A percentile compares a stretch with the other conserved stretches of the same genome.
phyloP scores from a whole-genome alignment of 2,329 filamentous ascomycete species.

The Berkeleyomyces rouxiae region DNA sequence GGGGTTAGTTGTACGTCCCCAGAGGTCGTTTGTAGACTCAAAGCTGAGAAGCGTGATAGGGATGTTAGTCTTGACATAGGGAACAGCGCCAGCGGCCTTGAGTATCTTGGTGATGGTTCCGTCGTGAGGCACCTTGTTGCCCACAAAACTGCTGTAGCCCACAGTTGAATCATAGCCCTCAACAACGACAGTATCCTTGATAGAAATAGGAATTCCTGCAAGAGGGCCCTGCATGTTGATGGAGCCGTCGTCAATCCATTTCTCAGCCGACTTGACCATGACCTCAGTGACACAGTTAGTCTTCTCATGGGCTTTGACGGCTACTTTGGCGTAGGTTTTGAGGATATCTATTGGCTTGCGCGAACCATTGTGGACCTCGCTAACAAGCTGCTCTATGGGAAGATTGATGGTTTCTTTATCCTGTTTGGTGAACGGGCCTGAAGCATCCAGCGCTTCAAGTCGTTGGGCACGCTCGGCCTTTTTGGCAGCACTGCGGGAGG shows the following conservation, averaged over 20 bases:
- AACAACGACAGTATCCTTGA: slow-evolving; percentile 70
- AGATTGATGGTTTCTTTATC: slow-evolving; percentile 54
- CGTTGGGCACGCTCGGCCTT: slow-evolving; percentile 56
- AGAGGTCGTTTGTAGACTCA: slow-evolving; percentile 61
- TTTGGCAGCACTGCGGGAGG: slow-evolving; percentile 36
- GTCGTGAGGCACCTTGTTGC: slow-evolving; percentile 49
- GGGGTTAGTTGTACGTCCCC: slow-evolving; percentile 69
- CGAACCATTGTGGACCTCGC: slow-evolving; percentile 54
- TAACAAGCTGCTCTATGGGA: slow-evolving; percentile 62
- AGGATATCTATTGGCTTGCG: slow-evolving; percentile 56
- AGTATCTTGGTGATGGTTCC: slow-evolving; percentile 58
- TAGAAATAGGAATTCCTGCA: slow-evolving; percentile 69
- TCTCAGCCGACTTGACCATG: slow-evolving; percentile 60
- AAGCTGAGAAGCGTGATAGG: slow-evolving; percentile 78
- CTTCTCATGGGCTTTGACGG: slow-evolving; percentile 64
- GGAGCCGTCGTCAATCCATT: slow-evolving; percentile 42
- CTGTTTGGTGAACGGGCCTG: slow-evolving; percentile 41
- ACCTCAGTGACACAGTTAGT: slow-evolving; percentile 87
- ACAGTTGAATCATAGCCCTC: slow-evolving; percentile 70
- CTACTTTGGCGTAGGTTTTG: slow-evolving; percentile 74
- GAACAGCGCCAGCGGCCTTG: slow-evolving; percentile 75
- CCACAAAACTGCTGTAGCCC: slow-evolving; percentile 58
- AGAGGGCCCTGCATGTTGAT: slow-evolving; percentile 66
- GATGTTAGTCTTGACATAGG: slow-evolving; percentile 84
- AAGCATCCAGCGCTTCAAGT: slow-evolving; percentile 46